Base-by-base conservation (phyloP, 805 yeast genomes). In the Saturnispora kantuleensis region DNA sequence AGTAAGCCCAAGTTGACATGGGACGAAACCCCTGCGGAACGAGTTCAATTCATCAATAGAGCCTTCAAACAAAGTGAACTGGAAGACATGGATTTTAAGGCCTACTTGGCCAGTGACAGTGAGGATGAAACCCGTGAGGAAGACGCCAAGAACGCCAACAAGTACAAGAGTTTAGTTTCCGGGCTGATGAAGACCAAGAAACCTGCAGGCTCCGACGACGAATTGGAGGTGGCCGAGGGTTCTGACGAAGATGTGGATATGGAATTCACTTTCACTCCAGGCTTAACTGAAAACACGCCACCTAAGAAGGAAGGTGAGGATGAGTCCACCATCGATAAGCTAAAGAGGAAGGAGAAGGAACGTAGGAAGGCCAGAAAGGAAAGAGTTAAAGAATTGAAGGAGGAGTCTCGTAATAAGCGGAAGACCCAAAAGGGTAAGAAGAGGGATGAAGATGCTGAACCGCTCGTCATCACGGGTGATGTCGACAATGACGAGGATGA, bases 11-110 rank as follows among this genome's bases (percentile, higher is more conserved):
- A 86, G 62, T 71, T 93, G 52, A 89, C 97, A 0, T 93, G 98
- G 98, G 98, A 93, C 63, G 97, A 90, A 66, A 94, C 97, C 0
- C 97, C 98, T 6, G 81, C 79, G 47, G 97, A 88, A 56, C 76
- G 98, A 57, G 62, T 77, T 13, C 77, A 82, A 47, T 62, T 89
- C 44, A 75, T 96, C 1, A 73, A 83, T 12, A 80, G 82, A 53
- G 86, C 88, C 6, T 90, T 93, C 61, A 78, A 87, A 40, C 93
- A 84, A 59, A 80, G 84, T 59, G 97, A 93, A 60, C 70, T 87
- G 39, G 93, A 83, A 54, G 90, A 83, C 42, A 82, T 81, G 88
- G 97, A 89, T 62, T 82, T 89, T 66, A 77, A 84, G 55, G 96
- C 97, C 1, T 93, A 89, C 57, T 67, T 89, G 47, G 97, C 96